phyloP scores from a whole-genome alignment of 768 basidiomycete genomes.

The Tricholoma sp. region DNA sequence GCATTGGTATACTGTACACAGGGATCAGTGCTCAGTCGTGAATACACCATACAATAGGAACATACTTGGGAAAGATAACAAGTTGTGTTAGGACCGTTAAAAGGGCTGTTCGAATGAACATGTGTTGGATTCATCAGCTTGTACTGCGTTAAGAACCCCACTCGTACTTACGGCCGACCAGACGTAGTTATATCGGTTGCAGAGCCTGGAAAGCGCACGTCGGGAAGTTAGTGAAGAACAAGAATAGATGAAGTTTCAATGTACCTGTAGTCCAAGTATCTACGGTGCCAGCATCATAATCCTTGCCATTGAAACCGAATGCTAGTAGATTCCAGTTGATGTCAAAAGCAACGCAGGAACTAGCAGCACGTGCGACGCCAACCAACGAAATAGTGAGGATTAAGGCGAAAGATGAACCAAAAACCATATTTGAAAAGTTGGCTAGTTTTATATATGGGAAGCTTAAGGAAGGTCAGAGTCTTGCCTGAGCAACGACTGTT shows the following conservation, averaged over 20 bases:
- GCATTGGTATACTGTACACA: conserved; percentile 69
- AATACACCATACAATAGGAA: background rate
- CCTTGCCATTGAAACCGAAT: conserved; percentile 79
- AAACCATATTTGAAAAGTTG: background rate
- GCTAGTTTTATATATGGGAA: background rate
- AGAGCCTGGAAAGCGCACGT: conserved; percentile 30
- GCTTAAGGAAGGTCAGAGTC: conserved; percentile 1
- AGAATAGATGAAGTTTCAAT: conserved; percentile 12
- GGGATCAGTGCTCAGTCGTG: background rate
- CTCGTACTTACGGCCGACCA: conserved; percentile 83
- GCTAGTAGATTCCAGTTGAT: conserved; percentile 77
- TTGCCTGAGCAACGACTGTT: background rate
- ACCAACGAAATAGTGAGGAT: conserved; percentile 17
- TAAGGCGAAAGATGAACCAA: conserved; percentile 10
- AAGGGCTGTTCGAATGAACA: conserved; percentile 40
- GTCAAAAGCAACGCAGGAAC: conserved; percentile 74
- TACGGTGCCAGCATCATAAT: conserved; percentile 75
- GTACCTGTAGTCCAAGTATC: conserved; percentile 59
- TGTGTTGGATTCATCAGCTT: background rate
- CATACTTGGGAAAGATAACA: conserved; percentile 71
- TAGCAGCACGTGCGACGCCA: conserved; percentile 13
- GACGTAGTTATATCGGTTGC: conserved; percentile 65
- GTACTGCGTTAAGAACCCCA: background rate
- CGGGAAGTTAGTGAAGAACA: background rate
- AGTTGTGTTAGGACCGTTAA: conserved; percentile 55